A percentile compares a stretch with the other conserved stretches of the same genome.
Evolutionary conservation across 2,329 filamentous ascomycete genomes (phyloP).

Genomic region (Fusarium irregulare): DNA sequence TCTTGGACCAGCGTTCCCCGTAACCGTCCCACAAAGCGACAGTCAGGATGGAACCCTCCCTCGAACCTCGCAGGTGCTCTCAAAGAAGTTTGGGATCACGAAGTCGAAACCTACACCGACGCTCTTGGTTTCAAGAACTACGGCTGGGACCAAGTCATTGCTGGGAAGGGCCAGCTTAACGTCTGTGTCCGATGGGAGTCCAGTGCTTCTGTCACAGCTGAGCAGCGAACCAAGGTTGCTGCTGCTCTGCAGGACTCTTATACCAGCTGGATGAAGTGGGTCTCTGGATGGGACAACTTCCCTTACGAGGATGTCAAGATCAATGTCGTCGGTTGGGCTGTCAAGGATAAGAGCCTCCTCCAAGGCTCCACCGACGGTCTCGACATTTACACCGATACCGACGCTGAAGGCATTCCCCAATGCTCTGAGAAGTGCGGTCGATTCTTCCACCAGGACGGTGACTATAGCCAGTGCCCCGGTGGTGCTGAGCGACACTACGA

Average conservation of each 20-base stretch:
- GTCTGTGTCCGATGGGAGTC: conserved; percentile 60
- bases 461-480: conserved; percentile 54
- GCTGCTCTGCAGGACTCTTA: conserved; percentile 51
- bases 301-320: conserved; percentile 55
- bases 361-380: conserved; percentile 53
- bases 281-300: conserved; percentile 58
- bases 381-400: conserved; percentile 56
- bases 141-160: conserved; percentile 51
- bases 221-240: conserved; percentile 53
- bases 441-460: conserved; percentile 58
- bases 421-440: conserved; percentile 55
- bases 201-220: conserved; percentile 50
- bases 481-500: conserved; percentile 56
- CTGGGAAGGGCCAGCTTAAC: conserved; percentile 47
- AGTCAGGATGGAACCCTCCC: conserved; percentile 47
- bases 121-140: conserved; percentile 49
- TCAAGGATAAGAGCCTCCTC: conserved; percentile 52
- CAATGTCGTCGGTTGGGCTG: conserved; percentile 57
- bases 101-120: conserved; percentile 44
- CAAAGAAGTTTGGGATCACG: conserved; percentile 50
- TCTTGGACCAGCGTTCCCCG: conserved; percentile 16
- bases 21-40: conserved; percentile 47
- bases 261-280: conserved; percentile 56
- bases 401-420: conserved; percentile 55
- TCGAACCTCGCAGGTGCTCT: conserved; percentile 40